A percentile compares a stretch with the other conserved stretches of the same genome.
These are phyloP conservation scores for Rossbeevera mucosa DNA, from an alignment of 768 basidiomycete species.

Conservation along the genomic window DNA sequence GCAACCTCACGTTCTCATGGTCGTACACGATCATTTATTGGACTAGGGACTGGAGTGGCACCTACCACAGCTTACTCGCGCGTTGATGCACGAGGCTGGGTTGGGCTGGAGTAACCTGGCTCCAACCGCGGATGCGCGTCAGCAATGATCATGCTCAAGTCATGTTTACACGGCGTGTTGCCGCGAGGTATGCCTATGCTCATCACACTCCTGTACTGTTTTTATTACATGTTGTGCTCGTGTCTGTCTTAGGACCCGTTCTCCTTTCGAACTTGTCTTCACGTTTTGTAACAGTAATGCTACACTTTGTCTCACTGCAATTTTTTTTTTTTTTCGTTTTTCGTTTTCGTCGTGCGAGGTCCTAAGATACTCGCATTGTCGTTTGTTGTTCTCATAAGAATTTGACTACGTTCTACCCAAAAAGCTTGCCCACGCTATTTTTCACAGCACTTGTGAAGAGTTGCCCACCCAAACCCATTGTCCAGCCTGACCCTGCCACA, in stretches of 20 bases:
- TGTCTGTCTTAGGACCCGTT: conserved; percentile 22
- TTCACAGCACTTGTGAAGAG: conserved; percentile 78
- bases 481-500: conserved; percentile 66
- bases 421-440: conserved; percentile 73
- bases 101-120: conserved; percentile 45
- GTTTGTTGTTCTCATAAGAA: conserved; percentile 8
- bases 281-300: conserved; percentile 30
- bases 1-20: conserved; percentile 64
- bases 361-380: conserved; percentile 10
- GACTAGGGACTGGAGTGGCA: conserved; percentile 58
- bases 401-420: conserved; percentile 39
- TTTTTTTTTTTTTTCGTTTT: not conserved
- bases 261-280: conserved; percentile 12
- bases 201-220: conserved; percentile 12
- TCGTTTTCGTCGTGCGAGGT: conserved; percentile 2
- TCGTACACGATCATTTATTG: conserved; percentile 70
- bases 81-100: conserved; percentile 80
- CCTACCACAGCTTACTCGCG: conserved; percentile 81
- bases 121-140: conserved; percentile 4
- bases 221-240: conserved; percentile 24
- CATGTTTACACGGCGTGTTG: conserved; percentile 6
- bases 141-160: conserved; percentile 8
- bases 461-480: conserved; percentile 75
- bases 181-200: conserved; percentile 11
- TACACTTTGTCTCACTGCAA: conserved; percentile 10